phyloP scores from a whole-genome alignment of 371 early-diverging fungal species.

The Lichtheimia hyalospora region DNA sequence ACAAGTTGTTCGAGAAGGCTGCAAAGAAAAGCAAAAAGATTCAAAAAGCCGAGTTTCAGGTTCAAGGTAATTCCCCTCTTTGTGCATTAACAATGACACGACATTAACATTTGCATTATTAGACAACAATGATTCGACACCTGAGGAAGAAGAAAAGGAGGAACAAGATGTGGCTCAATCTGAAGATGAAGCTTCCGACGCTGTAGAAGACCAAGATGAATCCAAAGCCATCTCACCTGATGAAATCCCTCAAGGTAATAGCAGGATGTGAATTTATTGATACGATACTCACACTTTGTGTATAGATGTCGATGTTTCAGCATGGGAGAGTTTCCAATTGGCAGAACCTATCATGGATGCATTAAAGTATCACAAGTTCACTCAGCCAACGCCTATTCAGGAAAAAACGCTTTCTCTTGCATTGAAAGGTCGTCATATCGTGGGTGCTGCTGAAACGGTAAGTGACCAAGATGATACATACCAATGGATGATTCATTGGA shows the following conservation, averaged over 20 bases:
- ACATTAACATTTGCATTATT: not conserved
- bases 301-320: conserved; percentile 55
- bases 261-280: not conserved
- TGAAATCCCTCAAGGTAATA: not conserved
- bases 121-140: not conserved
- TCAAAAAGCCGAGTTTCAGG: conserved; percentile 4
- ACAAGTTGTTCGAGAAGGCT: conserved; percentile 27
- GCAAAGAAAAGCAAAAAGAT: conserved; percentile 12
- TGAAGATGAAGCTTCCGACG: too few species aligned
- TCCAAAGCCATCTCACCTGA: too few species aligned
- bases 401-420: conserved; percentile 77
- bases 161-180: not conserved
- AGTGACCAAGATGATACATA: not conserved
- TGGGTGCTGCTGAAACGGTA: conserved; percentile 97
- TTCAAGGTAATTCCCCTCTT: not conserved
- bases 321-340: conserved; percentile 59
- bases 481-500: not conserved
- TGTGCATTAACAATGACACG: not conserved
- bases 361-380: conserved; percentile 70
- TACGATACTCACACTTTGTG: too few species aligned
- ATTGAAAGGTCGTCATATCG: conserved; percentile 78
- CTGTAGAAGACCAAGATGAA: too few species aligned
- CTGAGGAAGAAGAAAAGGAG: conserved; percentile 1
- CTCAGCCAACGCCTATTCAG: conserved; percentile 95
- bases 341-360: conserved; percentile 60